A percentile compares a stretch with the other conserved stretches of the same genome.
Evolutionary conservation across 148 eudicot species (phyloP).

Genomic region (Chenopodium formosanum): DNA sequence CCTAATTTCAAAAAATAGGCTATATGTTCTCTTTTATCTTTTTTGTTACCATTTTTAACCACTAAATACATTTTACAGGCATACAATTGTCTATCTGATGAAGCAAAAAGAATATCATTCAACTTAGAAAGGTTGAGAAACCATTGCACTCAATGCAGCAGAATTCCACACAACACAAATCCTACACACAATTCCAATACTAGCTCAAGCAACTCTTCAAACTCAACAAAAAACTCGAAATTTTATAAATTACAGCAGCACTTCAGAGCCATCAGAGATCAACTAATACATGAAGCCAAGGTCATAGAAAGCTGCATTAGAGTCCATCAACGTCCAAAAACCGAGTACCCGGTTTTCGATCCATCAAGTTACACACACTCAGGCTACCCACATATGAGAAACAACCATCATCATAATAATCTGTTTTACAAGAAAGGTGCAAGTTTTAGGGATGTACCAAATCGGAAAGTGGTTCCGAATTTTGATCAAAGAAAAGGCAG

Average conservation of each 20-base stretch:
- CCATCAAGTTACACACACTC: constrained; percentile 35
- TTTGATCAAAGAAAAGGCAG: constrained; percentile 26
- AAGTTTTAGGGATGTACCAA: constrained; percentile 27
- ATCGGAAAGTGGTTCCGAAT: constrained; percentile 11
- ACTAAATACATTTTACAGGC: constrained; percentile 46
- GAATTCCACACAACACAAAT: background rate
- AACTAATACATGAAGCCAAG: constrained; percentile 49
- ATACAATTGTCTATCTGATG: constrained; percentile 56
- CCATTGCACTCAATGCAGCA: constrained; percentile 42
- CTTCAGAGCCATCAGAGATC: constrained; percentile 34
- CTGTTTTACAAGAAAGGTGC: constrained; percentile 22
- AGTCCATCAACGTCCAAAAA: constrained; percentile 37
- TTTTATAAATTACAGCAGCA: constrained; percentile 16
- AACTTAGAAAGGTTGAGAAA: constrained; percentile 48
- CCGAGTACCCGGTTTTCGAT: constrained; percentile 30
- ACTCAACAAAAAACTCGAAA: constrained; percentile 14
- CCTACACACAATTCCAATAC: constrained; percentile 1
- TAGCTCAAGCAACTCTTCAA: background rate
- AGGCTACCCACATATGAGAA: constrained; percentile 57
- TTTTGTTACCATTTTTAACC: background rate
- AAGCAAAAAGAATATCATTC: constrained; percentile 49
- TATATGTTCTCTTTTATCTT: no score
- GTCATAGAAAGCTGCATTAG: constrained; percentile 59
- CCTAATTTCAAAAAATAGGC: no score
- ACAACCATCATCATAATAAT: background rate